phyloP scores from a whole-genome alignment of 805 yeast species.

The Priceomyces medius region DNA sequence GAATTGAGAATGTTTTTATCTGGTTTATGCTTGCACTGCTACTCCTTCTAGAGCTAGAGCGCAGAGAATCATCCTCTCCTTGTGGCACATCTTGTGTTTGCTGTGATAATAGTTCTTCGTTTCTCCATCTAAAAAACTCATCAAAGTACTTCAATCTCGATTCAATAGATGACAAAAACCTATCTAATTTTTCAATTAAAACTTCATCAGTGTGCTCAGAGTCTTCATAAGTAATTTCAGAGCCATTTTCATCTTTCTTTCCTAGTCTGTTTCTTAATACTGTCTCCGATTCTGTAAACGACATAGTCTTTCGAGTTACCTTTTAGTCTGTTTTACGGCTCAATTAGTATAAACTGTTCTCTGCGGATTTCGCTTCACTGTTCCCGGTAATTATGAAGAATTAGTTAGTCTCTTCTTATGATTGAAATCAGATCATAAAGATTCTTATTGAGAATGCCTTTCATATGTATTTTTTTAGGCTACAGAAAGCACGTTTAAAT shows the following conservation, averaged over 20 bases:
- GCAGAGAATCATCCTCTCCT: constrained; percentile 4
- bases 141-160: constrained; percentile 40
- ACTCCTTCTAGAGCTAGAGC: constrained; percentile 20
- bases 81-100: not conserved
- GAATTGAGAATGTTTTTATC: constrained; percentile 30
- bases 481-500: too few species aligned
- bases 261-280: constrained; percentile 11
- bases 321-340: too few species aligned
- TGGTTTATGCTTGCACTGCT: constrained; percentile 29
- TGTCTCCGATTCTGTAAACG: constrained; percentile 2
- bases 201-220: constrained; percentile 34
- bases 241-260: not conserved
- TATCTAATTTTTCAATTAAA: constrained; percentile 39
- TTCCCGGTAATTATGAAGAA: too few species aligned
- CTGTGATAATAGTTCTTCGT: constrained; percentile 11
- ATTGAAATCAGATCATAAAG: too few species aligned
- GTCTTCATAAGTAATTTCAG: not conserved
- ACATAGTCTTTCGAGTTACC: not conserved
- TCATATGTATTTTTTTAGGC: too few species aligned
- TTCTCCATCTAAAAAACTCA: constrained; percentile 33
- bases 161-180: constrained; percentile 44
- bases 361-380: too few species aligned
- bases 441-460: too few species aligned
- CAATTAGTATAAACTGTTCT: too few species aligned
- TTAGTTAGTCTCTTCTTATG: too few species aligned